These are phyloP conservation scores for Schizonepeta tenuifolia DNA, from an alignment of 257 asterid species.

Conservation along the genomic window DNA sequence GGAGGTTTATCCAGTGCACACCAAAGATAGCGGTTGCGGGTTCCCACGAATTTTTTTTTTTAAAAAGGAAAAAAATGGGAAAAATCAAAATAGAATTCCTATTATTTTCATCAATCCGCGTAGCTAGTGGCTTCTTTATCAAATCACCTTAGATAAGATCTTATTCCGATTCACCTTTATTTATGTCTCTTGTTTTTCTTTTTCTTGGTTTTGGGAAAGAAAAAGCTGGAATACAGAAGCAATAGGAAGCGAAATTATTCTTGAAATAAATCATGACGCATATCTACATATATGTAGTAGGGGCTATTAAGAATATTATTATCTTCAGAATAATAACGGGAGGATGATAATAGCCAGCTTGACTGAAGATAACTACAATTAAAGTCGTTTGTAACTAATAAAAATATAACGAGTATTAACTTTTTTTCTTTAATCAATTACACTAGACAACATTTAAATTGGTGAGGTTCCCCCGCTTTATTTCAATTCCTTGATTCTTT, in stretches of 20 bases:
- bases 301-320: neutral
- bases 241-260: slow-evolving; percentile 9
- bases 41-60: no score
- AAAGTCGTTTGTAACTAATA: no score
- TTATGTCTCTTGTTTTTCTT: slow-evolving; percentile 16
- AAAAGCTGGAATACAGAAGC: slow-evolving; percentile 16
- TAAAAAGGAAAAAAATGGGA: neutral
- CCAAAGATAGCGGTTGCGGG: no score
- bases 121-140: slow-evolving; percentile 33
- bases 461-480: neutral
- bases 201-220: slow-evolving; percentile 22
- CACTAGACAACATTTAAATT: no score
- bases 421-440: no score
- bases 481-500: neutral
- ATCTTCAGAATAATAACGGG: neutral
- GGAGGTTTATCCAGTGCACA: no score
- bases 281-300: neutral
- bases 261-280: slow-evolving; percentile 4
- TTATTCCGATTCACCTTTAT: slow-evolving; percentile 28
- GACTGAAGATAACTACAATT: no score
- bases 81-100: neutral
- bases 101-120: slow-evolving; percentile 24
- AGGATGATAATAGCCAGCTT: no score
- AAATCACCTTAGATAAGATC: slow-evolving; percentile 30
- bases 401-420: no score